Conservation (phyloP, 768 basidiomycete species). For the Suillus ampliporus region DNA sequence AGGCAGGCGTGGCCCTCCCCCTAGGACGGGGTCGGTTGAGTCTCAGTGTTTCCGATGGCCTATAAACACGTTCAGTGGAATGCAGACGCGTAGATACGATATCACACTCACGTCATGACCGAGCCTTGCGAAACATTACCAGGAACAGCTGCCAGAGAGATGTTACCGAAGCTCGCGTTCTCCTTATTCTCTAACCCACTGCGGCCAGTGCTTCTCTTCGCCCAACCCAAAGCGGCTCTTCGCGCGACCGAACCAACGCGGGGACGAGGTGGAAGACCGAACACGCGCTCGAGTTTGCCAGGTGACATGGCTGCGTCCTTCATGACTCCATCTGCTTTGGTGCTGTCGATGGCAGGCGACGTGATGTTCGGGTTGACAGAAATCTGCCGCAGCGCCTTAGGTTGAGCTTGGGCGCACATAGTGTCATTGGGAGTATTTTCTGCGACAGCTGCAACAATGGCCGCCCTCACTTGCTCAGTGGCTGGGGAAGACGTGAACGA, state of each 20-base stretch:
- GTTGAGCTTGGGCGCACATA: slow-evolving; percentile 26
- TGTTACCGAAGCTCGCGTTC: slow-evolving; percentile 23
- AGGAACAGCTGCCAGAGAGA: slow-evolving; percentile 3
- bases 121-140: slow-evolving; percentile 37
- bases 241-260: slow-evolving; percentile 61
- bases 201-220: slow-evolving; percentile 64
- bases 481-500: slow-evolving; percentile 44
- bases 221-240: slow-evolving; percentile 64
- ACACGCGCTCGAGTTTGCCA: slow-evolving; percentile 34
- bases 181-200: slow-evolving; percentile 61
- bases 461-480: slow-evolving; percentile 43
- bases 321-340: slow-evolving; percentile 28
- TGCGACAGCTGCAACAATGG: slow-evolving; percentile 24
- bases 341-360: slow-evolving; percentile 43
- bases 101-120: slow-evolving; percentile 64
- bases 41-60: slow-evolving; percentile 47
- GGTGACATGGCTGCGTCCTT: slow-evolving; percentile 40
- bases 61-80: slow-evolving; percentile 20
- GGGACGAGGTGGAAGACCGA: slow-evolving; percentile 45
- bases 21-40: slow-evolving; percentile 53
- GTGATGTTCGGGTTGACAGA: slow-evolving; percentile 48
- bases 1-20: slow-evolving; percentile 45
- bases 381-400: slow-evolving; percentile 47
- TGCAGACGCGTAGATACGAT: neutral
- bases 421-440: slow-evolving; percentile 23